Evolutionary conservation across 176 grass and related monocot genomes (phyloP).

Genomic region (Carex pumila): DNA sequence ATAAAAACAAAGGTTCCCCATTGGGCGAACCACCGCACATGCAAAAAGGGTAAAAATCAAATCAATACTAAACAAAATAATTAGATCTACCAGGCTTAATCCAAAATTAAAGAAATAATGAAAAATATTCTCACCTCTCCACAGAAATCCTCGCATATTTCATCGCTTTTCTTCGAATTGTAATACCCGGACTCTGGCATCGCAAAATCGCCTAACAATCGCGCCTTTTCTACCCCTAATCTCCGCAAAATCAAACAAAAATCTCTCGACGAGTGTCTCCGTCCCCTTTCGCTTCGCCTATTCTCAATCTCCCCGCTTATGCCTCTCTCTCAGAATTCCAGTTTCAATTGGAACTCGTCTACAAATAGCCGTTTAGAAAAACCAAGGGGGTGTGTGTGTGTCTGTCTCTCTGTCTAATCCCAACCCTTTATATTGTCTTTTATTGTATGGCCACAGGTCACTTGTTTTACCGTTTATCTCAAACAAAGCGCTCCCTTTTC

Average conservation of each 20-base stretch:
- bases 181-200: constrained; percentile 63
- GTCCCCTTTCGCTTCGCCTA: background rate
- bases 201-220: constrained; percentile 1
- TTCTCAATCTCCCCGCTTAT: background rate
- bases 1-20: background rate
- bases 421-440: background rate
- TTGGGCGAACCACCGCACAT: background rate
- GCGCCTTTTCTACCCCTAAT: background rate
- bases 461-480: constrained; percentile 22
- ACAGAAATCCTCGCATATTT: constrained; percentile 63
- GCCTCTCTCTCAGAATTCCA: background rate
- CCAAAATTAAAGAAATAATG: background rate
- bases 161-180: constrained; percentile 75
- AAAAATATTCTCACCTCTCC: constrained; percentile 51
- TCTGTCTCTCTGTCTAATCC: constrained; percentile 3
- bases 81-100: constrained; percentile 34
- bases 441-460: constrained; percentile 18
- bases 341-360: background rate
- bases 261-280: background rate
- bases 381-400: background rate
- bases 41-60: background rate
- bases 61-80: constrained; percentile 8
- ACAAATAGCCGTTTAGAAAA: constrained; percentile 22
- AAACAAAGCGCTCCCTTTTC: background rate
- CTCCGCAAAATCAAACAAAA: background rate